Evolutionary conservation across 2,329 filamentous ascomycete genomes (phyloP).

Genomic region (Pseudofabraea citricarpa): DNA sequence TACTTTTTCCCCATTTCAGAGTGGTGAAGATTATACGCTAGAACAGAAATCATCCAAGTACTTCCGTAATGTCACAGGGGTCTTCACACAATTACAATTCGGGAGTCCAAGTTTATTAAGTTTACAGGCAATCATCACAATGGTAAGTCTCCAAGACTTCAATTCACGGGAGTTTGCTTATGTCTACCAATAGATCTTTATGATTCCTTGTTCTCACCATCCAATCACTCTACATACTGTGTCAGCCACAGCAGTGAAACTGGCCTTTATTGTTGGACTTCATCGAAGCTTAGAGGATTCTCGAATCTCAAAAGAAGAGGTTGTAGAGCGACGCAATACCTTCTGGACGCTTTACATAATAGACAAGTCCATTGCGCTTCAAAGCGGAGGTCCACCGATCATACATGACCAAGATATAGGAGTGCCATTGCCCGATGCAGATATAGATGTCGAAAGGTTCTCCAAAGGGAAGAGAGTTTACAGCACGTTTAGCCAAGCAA

Average conservation of each 20-base stretch:
- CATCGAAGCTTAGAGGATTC: not conserved
- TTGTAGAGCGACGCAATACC: not conserved
- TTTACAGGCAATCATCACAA: not conserved
- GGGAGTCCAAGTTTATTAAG: not conserved
- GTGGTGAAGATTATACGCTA: not conserved
- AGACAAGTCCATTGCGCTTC: constrained; percentile 7
- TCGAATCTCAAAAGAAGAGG: not conserved
- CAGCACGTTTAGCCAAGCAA: constrained; percentile 10
- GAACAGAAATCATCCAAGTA: not conserved
- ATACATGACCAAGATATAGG: constrained; percentile 8
- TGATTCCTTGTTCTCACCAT: too few relatives aligned
- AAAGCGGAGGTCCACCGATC: constrained; percentile 3
- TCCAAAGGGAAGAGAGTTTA: not conserved
- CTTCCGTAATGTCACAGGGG: not conserved
- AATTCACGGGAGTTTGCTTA: too few relatives aligned
- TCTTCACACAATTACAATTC: not conserved
- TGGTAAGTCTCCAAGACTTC: not conserved
- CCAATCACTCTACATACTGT: too few relatives aligned
- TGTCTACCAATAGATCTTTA: too few relatives aligned
- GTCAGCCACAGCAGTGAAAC: too few relatives aligned
- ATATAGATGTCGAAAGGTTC: not conserved
- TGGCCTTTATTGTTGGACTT: not conserved
- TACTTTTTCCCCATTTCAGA: not conserved
- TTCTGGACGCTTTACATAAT: not conserved
- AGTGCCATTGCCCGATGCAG: constrained; percentile 3